These are phyloP conservation scores for Austroboletus rostrupii DNA, from an alignment of 1,284 basidiomycete genomes.

Conservation along the genomic window DNA sequence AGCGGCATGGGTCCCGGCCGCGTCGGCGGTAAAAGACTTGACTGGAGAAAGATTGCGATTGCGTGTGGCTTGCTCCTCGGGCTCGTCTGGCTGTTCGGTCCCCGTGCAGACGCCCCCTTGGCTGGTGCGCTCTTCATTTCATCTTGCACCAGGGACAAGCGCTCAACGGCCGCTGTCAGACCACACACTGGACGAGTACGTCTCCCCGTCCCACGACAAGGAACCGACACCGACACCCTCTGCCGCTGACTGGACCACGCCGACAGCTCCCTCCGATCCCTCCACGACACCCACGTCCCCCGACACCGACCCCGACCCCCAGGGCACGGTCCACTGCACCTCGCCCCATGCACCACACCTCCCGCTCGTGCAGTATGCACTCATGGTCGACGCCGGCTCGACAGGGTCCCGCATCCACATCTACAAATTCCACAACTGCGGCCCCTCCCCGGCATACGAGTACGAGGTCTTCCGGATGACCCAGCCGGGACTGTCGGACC, in stretches of 20 bases:
- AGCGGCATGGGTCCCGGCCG: constrained; percentile 51
- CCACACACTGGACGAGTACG: constrained; percentile 19
- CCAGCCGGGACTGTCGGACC: constrained; percentile 75
- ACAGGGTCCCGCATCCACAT: constrained; percentile 97
- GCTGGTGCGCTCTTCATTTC: constrained; percentile 13
- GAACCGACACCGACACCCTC: constrained; percentile 13
- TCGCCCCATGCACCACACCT: constrained; percentile 44
- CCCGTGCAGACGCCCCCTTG: constrained; percentile 33
- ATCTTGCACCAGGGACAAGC: neutral
- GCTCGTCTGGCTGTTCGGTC: constrained; percentile 62
- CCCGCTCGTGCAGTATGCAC: constrained; percentile 82
- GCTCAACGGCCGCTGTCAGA: neutral
- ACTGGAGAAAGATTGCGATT: constrained; percentile 69
- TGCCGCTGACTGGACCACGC: neutral
- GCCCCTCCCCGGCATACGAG: constrained; percentile 76
- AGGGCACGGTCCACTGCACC: constrained; percentile 65
- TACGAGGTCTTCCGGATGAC: constrained; percentile 91
- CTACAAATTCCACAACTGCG: constrained; percentile 96
- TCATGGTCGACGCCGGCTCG: constrained; percentile 98
- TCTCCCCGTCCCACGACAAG: constrained; percentile 17
- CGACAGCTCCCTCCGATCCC: neutral
- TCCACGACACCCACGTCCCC: constrained; percentile 43
- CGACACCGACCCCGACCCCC: constrained; percentile 61
- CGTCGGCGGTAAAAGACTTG: constrained; percentile 31
- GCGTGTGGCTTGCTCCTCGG: constrained; percentile 52